Conservation (phyloP, 2,329 filamentous ascomycete species). For the Trichocomaceae sp. region DNA sequence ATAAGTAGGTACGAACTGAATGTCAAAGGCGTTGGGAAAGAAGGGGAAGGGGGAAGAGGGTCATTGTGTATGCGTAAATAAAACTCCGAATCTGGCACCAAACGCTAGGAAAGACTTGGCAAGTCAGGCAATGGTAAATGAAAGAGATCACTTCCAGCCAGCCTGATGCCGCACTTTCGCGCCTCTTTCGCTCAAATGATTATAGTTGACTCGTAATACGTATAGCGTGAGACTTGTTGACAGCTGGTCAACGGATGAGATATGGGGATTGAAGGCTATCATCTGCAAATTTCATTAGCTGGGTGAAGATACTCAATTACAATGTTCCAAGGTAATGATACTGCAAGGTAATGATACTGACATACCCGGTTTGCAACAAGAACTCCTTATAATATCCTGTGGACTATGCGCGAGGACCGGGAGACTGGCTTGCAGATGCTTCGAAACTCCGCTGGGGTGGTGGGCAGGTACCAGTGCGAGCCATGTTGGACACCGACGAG, state of each 20-base stretch:
- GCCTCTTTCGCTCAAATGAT: background rate
- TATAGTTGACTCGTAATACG: background rate
- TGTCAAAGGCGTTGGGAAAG: background rate
- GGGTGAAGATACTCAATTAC: background rate
- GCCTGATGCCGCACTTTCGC: constrained; percentile 2
- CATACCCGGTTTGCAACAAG: background rate
- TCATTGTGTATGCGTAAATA: background rate
- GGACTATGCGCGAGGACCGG: background rate
- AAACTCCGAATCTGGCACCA: constrained; percentile 10
- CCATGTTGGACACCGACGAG: constrained; percentile 19
- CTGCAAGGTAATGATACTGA: too few species aligned
- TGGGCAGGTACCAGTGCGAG: constrained; percentile 18
- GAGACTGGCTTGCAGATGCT: background rate
- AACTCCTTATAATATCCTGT: background rate
- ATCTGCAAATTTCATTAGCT: background rate
- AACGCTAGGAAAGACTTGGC: background rate
- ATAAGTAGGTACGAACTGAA: background rate
- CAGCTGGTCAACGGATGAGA: background rate
- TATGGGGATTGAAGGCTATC: background rate
- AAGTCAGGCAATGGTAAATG: background rate
- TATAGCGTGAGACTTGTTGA: background rate
- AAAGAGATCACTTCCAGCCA: background rate
- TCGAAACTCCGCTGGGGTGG: constrained; percentile 14
- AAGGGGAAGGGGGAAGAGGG: too few species aligned
- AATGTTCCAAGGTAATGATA: background rate